These are phyloP conservation scores for Lasiodiplodia hormozganensis DNA, from an alignment of 2,329 filamentous ascomycete species.

Conservation along the genomic window DNA sequence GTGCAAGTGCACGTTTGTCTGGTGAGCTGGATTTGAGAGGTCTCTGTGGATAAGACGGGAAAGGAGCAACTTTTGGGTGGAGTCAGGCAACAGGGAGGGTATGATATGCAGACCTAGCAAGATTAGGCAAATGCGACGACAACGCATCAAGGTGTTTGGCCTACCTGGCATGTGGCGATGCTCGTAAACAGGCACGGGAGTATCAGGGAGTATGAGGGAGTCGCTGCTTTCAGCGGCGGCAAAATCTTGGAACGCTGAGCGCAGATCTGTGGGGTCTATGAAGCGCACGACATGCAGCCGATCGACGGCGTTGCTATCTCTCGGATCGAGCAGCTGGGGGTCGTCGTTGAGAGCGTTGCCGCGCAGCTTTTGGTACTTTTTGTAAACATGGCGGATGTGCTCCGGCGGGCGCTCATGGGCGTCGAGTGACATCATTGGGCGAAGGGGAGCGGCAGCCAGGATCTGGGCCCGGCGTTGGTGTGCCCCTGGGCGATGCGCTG, in stretches of 20 bases:
- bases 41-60: slow-evolving; percentile 78
- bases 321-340: slow-evolving; percentile 51
- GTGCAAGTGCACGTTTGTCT: slow-evolving; percentile 90
- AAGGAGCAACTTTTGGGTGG: slow-evolving; percentile 73
- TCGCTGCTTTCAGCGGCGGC: slow-evolving; percentile 33
- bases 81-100: slow-evolving; percentile 74
- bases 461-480: neutral
- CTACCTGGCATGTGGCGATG: slow-evolving; percentile 73
- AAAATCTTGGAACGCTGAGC: slow-evolving; percentile 1
- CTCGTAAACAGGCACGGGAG: slow-evolving; percentile 59
- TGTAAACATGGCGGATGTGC: slow-evolving; percentile 74
- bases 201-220: slow-evolving; percentile 9
- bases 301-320: slow-evolving; percentile 46
- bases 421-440: slow-evolving; percentile 59
- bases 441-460: neutral
- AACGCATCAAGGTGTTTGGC: neutral
- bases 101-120: slow-evolving; percentile 76
- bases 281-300: slow-evolving; percentile 39
- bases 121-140: neutral
- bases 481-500: slow-evolving; percentile 11
- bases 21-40: slow-evolving; percentile 73
- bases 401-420: slow-evolving; percentile 80
- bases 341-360: slow-evolving; percentile 56
- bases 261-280: neutral
- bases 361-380: slow-evolving; percentile 71